Percentiles rank a stretch among this genome's conserved stretches.
Evolutionary conservation across 495 filamentous ascomycete species (phyloP).

Genomic region (Podospora pseudoanserina): DNA sequence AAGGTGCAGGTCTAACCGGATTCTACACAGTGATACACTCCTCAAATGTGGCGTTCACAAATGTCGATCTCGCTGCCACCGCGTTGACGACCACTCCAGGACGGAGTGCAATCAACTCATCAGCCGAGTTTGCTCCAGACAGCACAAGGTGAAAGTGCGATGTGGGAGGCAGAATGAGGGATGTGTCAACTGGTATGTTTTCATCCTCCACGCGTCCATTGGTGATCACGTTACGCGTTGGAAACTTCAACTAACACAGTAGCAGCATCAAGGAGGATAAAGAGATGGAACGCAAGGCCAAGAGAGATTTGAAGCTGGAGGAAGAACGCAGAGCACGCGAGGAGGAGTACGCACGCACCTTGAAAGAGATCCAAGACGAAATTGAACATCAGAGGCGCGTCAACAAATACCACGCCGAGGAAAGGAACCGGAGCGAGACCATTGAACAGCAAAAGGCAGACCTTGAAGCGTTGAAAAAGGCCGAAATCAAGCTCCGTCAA

Average conservation of each 20-base stretch:
- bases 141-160: conserved; percentile 43
- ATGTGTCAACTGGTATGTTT: conserved; percentile 43
- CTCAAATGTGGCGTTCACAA: conserved; percentile 61
- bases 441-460: conserved; percentile 42
- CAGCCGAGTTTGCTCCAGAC: conserved; percentile 46
- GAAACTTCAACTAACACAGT: neutral
- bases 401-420: conserved; percentile 44
- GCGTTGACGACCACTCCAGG: conserved; percentile 62
- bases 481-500: conserved; percentile 12
- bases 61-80: conserved; percentile 63
- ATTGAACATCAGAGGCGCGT: conserved; percentile 50
- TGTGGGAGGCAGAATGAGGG: conserved; percentile 32
- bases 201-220: neutral
- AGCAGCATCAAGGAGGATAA: conserved; percentile 44
- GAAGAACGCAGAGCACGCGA: conserved; percentile 48
- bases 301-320: conserved; percentile 55
- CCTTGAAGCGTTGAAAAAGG: conserved; percentile 24
- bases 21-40: conserved; percentile 40
- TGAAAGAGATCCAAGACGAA: conserved; percentile 58
- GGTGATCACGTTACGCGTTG: neutral
- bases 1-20: neutral
- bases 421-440: conserved; percentile 41
- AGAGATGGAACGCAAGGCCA: conserved; percentile 39
- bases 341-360: conserved; percentile 43
- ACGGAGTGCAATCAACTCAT: conserved; percentile 52